phyloP scores from a whole-genome alignment of 441 rosid genomes.

The Brassica balearica region DNA sequence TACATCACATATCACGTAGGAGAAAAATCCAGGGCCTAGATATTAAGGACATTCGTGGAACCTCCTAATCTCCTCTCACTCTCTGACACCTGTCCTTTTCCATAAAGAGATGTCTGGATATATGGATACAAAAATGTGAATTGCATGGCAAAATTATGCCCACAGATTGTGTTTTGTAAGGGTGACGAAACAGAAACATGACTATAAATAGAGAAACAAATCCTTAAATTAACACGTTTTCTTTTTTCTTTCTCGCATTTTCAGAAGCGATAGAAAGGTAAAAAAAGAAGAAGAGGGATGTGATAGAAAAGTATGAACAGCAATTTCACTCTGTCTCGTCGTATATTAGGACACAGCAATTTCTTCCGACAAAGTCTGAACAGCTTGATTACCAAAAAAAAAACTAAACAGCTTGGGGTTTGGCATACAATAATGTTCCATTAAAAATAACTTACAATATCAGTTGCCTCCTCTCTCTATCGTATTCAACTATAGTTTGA shows the following conservation, averaged over 20 bases:
- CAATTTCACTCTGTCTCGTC: not conserved
- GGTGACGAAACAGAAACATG: slow-evolving; percentile 8
- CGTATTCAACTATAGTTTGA: not conserved
- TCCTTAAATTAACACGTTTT: slow-evolving; percentile 3
- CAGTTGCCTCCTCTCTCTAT: not conserved
- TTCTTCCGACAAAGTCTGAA: not conserved
- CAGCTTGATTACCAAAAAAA: not conserved
- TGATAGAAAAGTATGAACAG: slow-evolving; percentile 21
- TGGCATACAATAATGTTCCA: not conserved
- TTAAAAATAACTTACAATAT: not conserved
- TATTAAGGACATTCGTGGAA: slow-evolving; percentile 30
- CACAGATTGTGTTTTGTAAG: slow-evolving; percentile 4
- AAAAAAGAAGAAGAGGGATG: not conserved
- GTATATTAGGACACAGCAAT: not conserved
- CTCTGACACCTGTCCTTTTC: slow-evolving; percentile 18
- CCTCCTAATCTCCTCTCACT: slow-evolving; percentile 19
- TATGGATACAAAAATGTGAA: slow-evolving; percentile 11
- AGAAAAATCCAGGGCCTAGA: not conserved
- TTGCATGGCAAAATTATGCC: slow-evolving; percentile 20
- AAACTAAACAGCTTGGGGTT: not conserved
- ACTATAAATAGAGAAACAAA: slow-evolving; percentile 22
- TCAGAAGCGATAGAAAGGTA: not conserved
- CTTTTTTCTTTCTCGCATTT: not conserved
- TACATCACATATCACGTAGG: slow-evolving; percentile 7
- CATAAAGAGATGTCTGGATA: slow-evolving; percentile 2